phyloP scores from a whole-genome alignment of 139 green algal genomes.

The Chlamydomonas schloesseri region DNA sequence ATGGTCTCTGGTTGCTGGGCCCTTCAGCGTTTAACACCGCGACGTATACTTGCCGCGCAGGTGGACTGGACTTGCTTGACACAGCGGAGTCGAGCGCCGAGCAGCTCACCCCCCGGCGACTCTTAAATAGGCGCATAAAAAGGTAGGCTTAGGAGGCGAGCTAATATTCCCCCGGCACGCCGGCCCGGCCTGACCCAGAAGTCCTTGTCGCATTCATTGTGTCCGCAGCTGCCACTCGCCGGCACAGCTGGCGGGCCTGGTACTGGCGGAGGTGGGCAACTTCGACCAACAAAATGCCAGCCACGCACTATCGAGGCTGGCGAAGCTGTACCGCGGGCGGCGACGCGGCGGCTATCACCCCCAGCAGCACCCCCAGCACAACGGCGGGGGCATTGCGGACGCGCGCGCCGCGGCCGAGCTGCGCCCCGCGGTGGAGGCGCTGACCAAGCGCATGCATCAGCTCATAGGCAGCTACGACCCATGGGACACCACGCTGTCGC shows the following conservation, averaged over 20 bases:
- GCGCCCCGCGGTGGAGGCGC: not conserved
- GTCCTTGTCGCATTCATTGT: not conserved
- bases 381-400: not conserved
- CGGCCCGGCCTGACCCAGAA: not conserved
- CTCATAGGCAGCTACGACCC: conserved; percentile 29
- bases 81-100: not conserved
- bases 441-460: conserved; percentile 19
- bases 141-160: not conserved
- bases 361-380: no score
- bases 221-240: conserved; percentile 7
- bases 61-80: not conserved
- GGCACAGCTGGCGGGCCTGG: not conserved
- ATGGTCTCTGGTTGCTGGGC: no score
- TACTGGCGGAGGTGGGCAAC: not conserved
- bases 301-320: conserved; percentile 17
- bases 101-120: not conserved
- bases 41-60: not conserved
- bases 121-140: conserved; percentile 40
- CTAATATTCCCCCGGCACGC: not conserved
- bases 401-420: not conserved
- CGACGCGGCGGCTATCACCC: not conserved
- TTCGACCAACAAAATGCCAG: conserved; percentile 33
- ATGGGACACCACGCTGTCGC: conserved; percentile 5
- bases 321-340: conserved; percentile 3
- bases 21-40: not conserved